These are phyloP conservation scores for Citrus trifoliata DNA, from an alignment of 345 rosid species.

Conservation along the genomic window DNA sequence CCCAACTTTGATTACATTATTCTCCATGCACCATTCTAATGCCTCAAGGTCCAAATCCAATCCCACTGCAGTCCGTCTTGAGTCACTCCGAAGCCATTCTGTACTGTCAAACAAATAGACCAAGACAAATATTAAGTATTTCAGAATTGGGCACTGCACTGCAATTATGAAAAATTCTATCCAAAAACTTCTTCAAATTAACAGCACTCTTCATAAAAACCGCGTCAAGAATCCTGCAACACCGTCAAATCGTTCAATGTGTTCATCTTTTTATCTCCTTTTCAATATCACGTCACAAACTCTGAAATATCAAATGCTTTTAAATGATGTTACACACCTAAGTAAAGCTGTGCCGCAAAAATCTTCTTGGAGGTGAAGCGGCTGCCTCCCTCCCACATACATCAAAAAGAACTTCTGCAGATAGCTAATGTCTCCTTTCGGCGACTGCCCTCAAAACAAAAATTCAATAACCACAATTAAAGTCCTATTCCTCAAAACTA, in stretches of 20 bases:
- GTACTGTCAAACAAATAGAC: conserved; percentile 42
- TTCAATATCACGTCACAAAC: not conserved
- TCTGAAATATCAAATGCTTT: not conserved
- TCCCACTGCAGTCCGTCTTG: conserved; percentile 86
- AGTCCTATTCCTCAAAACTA: not conserved
- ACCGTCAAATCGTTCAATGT: not conserved
- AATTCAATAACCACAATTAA: not conserved
- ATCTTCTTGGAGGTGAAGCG: conserved; percentile 92
- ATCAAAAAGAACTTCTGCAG: conserved; percentile 74
- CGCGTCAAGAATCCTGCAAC: not conserved
- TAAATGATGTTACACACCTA: conserved; percentile 35
- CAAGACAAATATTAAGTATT: not conserved
- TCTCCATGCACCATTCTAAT: conserved; percentile 73
- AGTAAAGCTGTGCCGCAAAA: conserved; percentile 96
- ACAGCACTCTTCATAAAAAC: not conserved
- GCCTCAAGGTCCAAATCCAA: conserved; percentile 88
- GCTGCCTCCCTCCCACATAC: conserved; percentile 58
- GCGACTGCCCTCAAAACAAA: conserved; percentile 50
- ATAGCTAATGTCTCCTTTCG: conserved; percentile 91
- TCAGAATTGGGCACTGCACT: not conserved
- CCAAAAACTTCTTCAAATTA: not conserved
- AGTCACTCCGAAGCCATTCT: conserved; percentile 78
- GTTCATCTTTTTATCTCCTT: not conserved
- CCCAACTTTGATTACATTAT: conserved; percentile 65
- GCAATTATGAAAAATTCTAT: not conserved